Evolutionary conservation across 352 stramenopile genomes (phyloP).

Genomic region (Blastocystis sp.): DNA sequence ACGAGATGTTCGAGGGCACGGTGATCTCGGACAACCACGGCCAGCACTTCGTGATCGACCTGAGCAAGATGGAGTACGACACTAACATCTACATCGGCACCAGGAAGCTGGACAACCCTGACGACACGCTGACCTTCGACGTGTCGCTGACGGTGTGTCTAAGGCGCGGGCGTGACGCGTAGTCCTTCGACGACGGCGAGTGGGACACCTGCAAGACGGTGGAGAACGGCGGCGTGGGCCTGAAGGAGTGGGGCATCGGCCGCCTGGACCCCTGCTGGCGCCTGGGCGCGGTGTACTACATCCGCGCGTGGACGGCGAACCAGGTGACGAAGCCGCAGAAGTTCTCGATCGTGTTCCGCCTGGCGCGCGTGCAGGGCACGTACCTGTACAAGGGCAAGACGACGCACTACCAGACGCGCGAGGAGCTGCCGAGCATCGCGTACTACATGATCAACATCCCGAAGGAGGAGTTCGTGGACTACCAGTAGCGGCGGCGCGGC

Average conservation of each 20-base stretch:
- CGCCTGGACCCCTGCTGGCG: conserved; percentile 15
- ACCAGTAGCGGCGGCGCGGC: background rate
- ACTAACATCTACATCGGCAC: conserved; percentile 48
- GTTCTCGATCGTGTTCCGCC: conserved; percentile 53
- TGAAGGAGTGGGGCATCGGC: conserved; percentile 42
- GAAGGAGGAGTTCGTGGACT: conserved; percentile 62
- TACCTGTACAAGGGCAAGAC: conserved; percentile 60
- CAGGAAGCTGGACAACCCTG: conserved; percentile 24
- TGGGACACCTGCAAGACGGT: conserved; percentile 46
- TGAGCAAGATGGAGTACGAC: conserved; percentile 47
- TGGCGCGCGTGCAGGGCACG: conserved; percentile 2
- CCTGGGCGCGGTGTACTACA: conserved; percentile 57
- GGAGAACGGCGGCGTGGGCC: background rate
- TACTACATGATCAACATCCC: conserved; percentile 61
- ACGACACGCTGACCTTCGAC: conserved; percentile 6
- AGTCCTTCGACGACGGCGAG: conserved; percentile 65
- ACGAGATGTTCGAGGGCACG: background rate
- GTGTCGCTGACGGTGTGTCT: conserved; percentile 17
- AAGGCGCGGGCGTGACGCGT: background rate
- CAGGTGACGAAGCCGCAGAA: background rate
- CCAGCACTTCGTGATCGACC: conserved; percentile 64
- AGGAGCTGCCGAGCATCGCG: conserved; percentile 5
- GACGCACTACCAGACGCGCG: background rate
- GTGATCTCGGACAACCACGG: conserved; percentile 32
- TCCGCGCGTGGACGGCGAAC: background rate